Evolutionary conservation across 139 green algal genomes (phyloP).

Genomic region (Volvox africanus): DNA sequence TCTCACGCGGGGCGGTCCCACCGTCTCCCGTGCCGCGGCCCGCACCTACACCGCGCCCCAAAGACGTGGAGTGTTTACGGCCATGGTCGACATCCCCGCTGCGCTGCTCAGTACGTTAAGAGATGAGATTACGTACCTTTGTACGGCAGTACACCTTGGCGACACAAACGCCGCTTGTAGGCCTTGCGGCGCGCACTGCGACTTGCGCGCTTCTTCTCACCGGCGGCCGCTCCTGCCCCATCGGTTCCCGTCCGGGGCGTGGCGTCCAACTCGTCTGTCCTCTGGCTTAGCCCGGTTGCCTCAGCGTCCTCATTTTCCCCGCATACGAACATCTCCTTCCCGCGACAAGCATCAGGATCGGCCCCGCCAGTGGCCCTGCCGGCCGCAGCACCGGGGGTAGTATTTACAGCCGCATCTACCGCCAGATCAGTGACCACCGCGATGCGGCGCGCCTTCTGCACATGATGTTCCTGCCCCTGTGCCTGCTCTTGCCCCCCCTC

Average conservation of each 20-base stretch:
- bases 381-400: neutral
- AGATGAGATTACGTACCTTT: neutral
- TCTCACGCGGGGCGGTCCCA: too few relatives aligned
- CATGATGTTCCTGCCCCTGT: neutral
- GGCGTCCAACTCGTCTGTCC: too few relatives aligned
- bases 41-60: neutral
- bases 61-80: too few relatives aligned
- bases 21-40: neutral
- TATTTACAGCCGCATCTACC: neutral
- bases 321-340: too few relatives aligned
- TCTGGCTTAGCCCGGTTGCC: too few relatives aligned
- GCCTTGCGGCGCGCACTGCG: slow-evolving; percentile 64
- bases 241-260: neutral
- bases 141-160: slow-evolving; percentile 57
- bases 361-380: neutral
- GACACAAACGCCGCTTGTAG: slow-evolving; percentile 46
- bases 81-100: too few relatives aligned
- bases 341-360: too few relatives aligned
- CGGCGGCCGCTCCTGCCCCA: neutral
- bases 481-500: neutral
- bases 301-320: neutral
- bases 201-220: slow-evolving; percentile 23
- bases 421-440: neutral
- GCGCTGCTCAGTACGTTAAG: too few relatives aligned
- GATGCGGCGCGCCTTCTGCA: neutral